phyloP scores from a whole-genome alignment of 78 protist species.

The Dictyostelium intermedium region DNA sequence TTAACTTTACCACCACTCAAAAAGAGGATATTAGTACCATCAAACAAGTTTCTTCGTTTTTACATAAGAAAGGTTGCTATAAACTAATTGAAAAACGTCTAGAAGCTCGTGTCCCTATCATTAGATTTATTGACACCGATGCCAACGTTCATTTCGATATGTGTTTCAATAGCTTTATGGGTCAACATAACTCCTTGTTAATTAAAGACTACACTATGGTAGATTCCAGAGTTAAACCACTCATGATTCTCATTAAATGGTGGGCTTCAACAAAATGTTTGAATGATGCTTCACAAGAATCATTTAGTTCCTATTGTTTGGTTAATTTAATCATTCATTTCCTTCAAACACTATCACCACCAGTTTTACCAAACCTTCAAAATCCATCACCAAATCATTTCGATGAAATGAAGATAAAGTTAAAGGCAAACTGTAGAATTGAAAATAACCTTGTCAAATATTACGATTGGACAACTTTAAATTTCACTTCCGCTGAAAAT shows the following conservation, averaged over 20 bases:
- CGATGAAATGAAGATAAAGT: neutral
- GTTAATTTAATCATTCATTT: conserved; percentile 21
- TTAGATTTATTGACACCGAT: neutral
- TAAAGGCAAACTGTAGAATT: neutral
- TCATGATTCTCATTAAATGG: conserved; percentile 24
- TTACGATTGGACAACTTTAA: neutral
- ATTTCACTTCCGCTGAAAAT: neutral
- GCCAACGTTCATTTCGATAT: neutral
- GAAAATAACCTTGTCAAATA: neutral
- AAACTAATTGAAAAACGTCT: neutral
- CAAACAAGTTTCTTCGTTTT: neutral
- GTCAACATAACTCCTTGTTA: conserved; percentile 18
- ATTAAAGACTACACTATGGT: neutral
- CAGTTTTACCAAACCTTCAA: neutral
- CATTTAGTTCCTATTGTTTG: conserved; percentile 29
- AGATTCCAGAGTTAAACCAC: conserved; percentile 12
- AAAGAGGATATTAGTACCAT: neutral
- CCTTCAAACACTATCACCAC: conserved; percentile 10
- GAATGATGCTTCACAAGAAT: neutral
- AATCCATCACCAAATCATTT: neutral
- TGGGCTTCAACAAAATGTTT: conserved; percentile 29
- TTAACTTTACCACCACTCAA: neutral
- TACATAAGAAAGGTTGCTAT: neutral
- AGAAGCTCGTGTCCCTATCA: conserved; percentile 36
- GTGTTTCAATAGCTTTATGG: conserved; percentile 6